These are phyloP conservation scores for Solanum chilense DNA, from an alignment of 257 asterid species.

Conservation along the genomic window DNA sequence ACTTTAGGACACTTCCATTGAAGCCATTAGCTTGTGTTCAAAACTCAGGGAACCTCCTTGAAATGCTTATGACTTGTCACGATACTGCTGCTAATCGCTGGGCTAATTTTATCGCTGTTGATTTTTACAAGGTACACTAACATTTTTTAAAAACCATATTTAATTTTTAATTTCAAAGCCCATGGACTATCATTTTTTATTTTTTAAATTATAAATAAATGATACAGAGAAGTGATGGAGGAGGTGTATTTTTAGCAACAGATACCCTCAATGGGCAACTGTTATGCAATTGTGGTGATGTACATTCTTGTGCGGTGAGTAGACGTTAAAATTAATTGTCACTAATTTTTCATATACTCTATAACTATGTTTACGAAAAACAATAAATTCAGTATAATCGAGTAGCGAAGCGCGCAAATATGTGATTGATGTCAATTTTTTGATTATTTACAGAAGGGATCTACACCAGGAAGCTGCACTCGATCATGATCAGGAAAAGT, in stretches of 20 bases:
- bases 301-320: slow-evolving; percentile 54
- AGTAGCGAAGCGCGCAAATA: not conserved
- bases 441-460: slow-evolving; percentile 1
- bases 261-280: slow-evolving; percentile 63
- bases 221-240: slow-evolving; percentile 76
- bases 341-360: not conserved
- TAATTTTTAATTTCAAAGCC: not conserved
- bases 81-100: slow-evolving; percentile 53
- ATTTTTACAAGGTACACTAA: slow-evolving; percentile 53
- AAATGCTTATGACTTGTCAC: slow-evolving; percentile 56
- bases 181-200: not conserved
- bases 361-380: not conserved
- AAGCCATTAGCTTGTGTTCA: slow-evolving; percentile 51
- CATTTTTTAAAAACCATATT: not conserved
- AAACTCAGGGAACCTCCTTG: slow-evolving; percentile 41
- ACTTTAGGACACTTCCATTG: slow-evolving; percentile 47
- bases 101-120: slow-evolving; percentile 79
- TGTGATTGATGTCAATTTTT: not conserved
- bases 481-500: not conserved
- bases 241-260: slow-evolving; percentile 58
- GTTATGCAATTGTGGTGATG: slow-evolving; percentile 55
- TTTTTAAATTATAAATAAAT: not conserved
- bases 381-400: not conserved
- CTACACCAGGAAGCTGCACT: not conserved
- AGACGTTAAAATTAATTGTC: not conserved